Evolutionary conservation across 2,329 filamentous ascomycete genomes (phyloP), one percentile per base, ranked within the genome.

Genomic region (Nemania sp.): DNA sequence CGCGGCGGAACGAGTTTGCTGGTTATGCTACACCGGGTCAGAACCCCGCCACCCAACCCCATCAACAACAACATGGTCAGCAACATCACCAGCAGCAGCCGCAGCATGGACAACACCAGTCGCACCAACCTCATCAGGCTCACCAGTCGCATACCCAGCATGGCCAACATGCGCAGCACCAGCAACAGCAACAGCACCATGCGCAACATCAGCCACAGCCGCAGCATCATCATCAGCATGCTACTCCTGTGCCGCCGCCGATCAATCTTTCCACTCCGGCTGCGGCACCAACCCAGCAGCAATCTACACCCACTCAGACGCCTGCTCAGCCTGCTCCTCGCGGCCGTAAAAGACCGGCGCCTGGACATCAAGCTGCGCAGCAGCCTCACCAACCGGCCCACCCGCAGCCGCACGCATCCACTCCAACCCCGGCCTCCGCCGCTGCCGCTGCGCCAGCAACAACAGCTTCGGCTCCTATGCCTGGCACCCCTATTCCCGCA

Each of bases 1-100:
- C 73, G 76, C 82, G 73, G 81, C 84, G 82, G 80, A 81, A 73
- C 81, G 85, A 74, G 75, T 84, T 72, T 71, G 76, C 70, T 67
- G 75, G 71, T 62, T 78, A 77, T 71, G 71, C 72, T 64, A 71
- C 69, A 57, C 74, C 73, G 60, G 73, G 71, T 53, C 73, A 72
- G 49, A 77, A 73, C 55, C 71, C 78, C 53, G 73, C 77, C 73
- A 73, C 79, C 47, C 80, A 79, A 66, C 77, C 77, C 20, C 79
- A 79, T 45, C 78, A 77, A 59, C 78, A 77, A 59, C 78, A 78
- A 55, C 77, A 78, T 24, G 76, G 76, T 45, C 77, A 71, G 49
- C 70, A 71, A 15, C 77, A 77, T 32, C 78, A 79, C 57, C 76
- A 76, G 52, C 71, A 72, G 15, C 77, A 78, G 41, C 77, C 79